Evolutionary conservation across 345 rosid species (phyloP).

Genomic region (Sisymbrium irio): DNA sequence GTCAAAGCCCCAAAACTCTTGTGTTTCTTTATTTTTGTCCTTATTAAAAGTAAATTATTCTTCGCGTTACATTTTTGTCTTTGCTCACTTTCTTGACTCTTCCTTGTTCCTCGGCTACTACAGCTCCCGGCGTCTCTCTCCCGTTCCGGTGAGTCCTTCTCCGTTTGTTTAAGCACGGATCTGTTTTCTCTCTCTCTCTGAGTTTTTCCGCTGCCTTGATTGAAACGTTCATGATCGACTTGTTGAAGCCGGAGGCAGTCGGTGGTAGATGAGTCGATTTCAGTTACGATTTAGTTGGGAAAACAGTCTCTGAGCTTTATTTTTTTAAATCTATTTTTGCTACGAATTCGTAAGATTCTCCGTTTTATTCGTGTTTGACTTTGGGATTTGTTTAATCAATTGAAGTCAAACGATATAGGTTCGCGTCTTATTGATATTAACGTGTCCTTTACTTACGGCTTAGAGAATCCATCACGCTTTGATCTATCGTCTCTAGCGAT

Average conservation of each 20-base stretch:
- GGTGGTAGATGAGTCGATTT: not conserved
- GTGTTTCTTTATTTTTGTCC: too few relatives aligned
- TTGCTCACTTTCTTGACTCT: not conserved
- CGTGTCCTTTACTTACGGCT: not conserved
- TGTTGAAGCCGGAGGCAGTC: not conserved
- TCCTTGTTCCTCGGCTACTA: not conserved
- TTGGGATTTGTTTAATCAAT: not conserved
- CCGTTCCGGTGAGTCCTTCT: constrained; percentile 15
- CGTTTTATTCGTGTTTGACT: not conserved
- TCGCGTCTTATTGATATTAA: not conserved
- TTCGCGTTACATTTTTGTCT: not conserved
- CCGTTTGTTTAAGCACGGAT: not conserved
- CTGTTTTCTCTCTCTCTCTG: not conserved
- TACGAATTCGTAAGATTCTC: not conserved
- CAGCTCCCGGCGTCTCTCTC: constrained; percentile 5
- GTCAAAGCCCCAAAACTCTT: not conserved
- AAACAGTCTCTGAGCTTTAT: not conserved
- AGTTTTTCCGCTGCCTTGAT: not conserved
- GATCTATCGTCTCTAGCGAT: not conserved
- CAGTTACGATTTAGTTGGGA: not conserved
- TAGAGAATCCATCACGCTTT: not conserved
- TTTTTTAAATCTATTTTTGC: not conserved
- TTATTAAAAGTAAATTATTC: not conserved
- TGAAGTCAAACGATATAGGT: not conserved
- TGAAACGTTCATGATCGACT: not conserved